Conservation (phyloP, 176 grass and related monocot species). For the Urochloa ruziziensis region DNA sequence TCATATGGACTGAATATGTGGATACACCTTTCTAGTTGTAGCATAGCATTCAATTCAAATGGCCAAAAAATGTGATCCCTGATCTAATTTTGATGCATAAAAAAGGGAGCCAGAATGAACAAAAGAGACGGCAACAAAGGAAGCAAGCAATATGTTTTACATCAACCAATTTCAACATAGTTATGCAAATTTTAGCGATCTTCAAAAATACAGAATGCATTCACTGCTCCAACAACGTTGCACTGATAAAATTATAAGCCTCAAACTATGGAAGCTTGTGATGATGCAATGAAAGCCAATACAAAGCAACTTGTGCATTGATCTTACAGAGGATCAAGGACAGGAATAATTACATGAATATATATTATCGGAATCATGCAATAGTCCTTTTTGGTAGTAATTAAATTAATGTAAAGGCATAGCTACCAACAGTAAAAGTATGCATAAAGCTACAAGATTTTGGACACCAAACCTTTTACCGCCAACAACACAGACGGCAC, state of each 20-base stretch:
- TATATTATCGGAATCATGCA: background rate
- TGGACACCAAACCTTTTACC: constrained; percentile 68
- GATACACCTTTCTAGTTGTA: no score
- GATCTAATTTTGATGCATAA: background rate
- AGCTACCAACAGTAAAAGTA: background rate
- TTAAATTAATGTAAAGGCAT: background rate
- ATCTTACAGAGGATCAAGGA: background rate
- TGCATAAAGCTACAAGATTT: background rate
- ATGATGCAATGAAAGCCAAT: background rate
- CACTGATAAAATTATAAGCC: background rate
- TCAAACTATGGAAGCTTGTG: background rate
- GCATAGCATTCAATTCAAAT: background rate
- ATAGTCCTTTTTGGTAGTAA: no score
- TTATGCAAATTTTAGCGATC: background rate
- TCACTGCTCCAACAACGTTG: background rate
- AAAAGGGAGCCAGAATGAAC: background rate
- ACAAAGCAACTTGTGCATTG: background rate
- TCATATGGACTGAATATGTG: background rate
- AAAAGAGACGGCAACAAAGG: background rate
- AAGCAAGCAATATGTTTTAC: background rate
- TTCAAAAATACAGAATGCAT: background rate
- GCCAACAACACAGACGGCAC: constrained; percentile 97
- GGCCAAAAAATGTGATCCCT: no score
- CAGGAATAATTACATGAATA: background rate
- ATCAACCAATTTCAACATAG: background rate